Conservation (phyloP, 176 grass and related monocot genomes). For the Hordeum vulgare region DNA sequence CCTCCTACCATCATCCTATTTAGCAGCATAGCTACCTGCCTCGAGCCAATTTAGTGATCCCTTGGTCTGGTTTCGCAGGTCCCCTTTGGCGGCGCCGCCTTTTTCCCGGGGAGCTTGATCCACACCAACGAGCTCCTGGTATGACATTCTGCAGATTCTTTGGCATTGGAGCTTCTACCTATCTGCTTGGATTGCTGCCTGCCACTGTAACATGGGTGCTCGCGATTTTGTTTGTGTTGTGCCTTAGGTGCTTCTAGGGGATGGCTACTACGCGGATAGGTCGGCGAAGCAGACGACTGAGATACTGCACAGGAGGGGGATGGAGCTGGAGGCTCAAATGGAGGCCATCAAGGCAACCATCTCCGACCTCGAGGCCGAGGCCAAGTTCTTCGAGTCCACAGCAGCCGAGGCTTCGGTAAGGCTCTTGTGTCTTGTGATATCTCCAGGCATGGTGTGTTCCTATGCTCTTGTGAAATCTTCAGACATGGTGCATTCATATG, state of each 20-base stretch:
- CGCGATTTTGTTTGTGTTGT: background rate
- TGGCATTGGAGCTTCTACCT: background rate
- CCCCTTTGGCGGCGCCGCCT: constrained; percentile 76
- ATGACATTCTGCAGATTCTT: constrained; percentile 5
- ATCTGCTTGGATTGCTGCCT: background rate
- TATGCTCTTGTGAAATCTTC: background rate
- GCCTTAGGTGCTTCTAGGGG: constrained; percentile 81
- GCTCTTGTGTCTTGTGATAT: background rate
- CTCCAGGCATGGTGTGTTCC: too few species aligned
- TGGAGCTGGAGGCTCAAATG: constrained; percentile 64
- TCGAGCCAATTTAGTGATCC: background rate
- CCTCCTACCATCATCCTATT: background rate
- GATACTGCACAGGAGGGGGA: constrained; percentile 67
- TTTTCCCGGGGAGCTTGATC: constrained; percentile 76
- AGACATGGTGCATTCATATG: background rate
- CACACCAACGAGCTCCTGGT: constrained; percentile 91
- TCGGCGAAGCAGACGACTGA: constrained; percentile 75
- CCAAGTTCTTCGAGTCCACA: constrained; percentile 12
- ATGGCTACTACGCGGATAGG: constrained; percentile 76
- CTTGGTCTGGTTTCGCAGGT: constrained; percentile 42
- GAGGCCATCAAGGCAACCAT: constrained; percentile 66
- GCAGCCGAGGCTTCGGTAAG: background rate
- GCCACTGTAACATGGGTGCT: background rate
- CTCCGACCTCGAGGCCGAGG: constrained; percentile 54
- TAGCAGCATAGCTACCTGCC: background rate